Percentiles rank a stretch among this genome's conserved stretches.
Conservation (phyloP, 73 alveolate species). For the Tetrahymena malaccensis region DNA sequence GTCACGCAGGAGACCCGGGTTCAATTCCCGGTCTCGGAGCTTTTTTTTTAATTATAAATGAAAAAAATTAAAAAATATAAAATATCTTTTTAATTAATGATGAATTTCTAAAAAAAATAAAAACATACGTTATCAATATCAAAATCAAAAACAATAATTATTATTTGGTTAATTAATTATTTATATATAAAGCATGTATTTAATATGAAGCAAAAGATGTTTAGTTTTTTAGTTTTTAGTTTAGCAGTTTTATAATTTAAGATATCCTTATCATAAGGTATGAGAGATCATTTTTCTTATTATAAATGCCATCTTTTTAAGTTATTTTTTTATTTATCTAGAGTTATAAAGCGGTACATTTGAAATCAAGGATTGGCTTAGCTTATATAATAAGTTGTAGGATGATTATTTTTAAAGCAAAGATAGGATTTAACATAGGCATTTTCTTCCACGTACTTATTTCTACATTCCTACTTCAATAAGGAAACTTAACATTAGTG, state of each 20-base stretch:
- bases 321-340: background rate
- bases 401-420: background rate
- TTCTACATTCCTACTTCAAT: background rate
- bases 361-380: background rate
- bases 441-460: background rate
- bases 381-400: background rate
- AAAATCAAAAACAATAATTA: too few relatives aligned
- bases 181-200: too few relatives aligned
- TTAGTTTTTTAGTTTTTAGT: too few relatives aligned
- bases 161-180: too few relatives aligned
- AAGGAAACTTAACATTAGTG: background rate
- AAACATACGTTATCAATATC: too few relatives aligned
- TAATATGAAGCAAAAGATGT: too few relatives aligned
- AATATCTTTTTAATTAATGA: background rate
- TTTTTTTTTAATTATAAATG: background rate
- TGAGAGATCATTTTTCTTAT: background rate
- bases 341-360: background rate
- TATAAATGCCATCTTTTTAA: background rate
- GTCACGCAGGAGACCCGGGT: slow-evolving; percentile 6
- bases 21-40: slow-evolving; percentile 4
- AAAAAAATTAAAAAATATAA: too few relatives aligned
- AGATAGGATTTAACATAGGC: background rate
- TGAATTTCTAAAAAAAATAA: background rate
- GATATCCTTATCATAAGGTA: background rate
- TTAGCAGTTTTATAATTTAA: too few relatives aligned